Conservation (phyloP, 139 green algal species). For the Tetraselmis chui region DNA sequence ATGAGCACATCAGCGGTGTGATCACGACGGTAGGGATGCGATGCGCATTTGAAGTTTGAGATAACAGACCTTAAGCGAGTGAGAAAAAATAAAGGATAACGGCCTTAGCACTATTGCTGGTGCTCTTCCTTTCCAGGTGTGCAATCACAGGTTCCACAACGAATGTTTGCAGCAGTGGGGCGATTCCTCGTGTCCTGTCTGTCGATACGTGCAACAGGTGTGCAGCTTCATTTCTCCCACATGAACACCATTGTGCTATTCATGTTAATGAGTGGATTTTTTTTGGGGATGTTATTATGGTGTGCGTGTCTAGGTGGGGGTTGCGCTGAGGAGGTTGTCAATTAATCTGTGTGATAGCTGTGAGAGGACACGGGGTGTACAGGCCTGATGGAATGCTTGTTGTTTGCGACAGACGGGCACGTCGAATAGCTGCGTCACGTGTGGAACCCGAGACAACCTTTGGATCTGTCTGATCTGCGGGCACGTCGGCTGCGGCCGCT, state of each 20-base stretch:
- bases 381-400: too few species aligned
- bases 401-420: background rate
- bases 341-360: too few species aligned
- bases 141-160: slow-evolving; percentile 93
- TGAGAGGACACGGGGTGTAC: too few species aligned
- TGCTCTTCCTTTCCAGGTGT: slow-evolving; percentile 70
- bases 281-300: too few species aligned
- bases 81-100: too few species aligned
- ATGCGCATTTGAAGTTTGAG: background rate
- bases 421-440: slow-evolving; percentile 52
- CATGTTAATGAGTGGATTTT: too few species aligned
- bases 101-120: too few species aligned
- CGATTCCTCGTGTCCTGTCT: slow-evolving; percentile 87
- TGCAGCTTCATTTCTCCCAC: too few species aligned
- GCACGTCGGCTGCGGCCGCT: slow-evolving; percentile 88
- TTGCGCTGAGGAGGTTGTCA: too few species aligned
- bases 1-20: slow-evolving; percentile 87
- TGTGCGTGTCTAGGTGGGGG: too few species aligned
- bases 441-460: slow-evolving; percentile 62
- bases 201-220: slow-evolving; percentile 60
- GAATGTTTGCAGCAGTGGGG: slow-evolving; percentile 87
- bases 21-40: slow-evolving; percentile 70
- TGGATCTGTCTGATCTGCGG: slow-evolving; percentile 99
- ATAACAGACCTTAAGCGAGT: too few species aligned
- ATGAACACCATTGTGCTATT: too few species aligned